A percentile compares a stretch with the other conserved stretches of the same genome.
phyloP scores from a whole-genome alignment of 2,329 filamentous ascomycete species.

The Alternaria ethzedia region DNA sequence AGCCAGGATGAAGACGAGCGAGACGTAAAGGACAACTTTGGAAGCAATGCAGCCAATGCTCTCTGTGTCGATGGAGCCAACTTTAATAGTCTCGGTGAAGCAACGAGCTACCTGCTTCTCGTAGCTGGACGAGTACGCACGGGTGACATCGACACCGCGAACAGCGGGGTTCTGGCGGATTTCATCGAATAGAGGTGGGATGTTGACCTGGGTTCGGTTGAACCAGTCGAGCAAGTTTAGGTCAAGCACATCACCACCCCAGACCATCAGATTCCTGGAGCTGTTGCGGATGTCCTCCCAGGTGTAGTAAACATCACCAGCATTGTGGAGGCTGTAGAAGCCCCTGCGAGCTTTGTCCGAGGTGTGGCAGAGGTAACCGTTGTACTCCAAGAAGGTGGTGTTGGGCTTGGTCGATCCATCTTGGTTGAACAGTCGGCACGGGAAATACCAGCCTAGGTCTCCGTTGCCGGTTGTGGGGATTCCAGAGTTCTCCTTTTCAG shows the following conservation, averaged over 20 bases:
- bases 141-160: slow-evolving; percentile 86
- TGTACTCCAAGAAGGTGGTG: slow-evolving; percentile 73
- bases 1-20: slow-evolving; percentile 86
- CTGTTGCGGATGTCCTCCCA: slow-evolving; percentile 93
- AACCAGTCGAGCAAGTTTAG: slow-evolving; percentile 90
- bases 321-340: slow-evolving; percentile 74
- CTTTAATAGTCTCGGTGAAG: slow-evolving; percentile 91
- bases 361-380: slow-evolving; percentile 90
- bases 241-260: slow-evolving; percentile 92
- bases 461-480: slow-evolving; percentile 74
- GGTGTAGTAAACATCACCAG: slow-evolving; percentile 92
- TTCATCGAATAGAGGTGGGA: slow-evolving; percentile 79
- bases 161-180: slow-evolving; percentile 75
- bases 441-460: slow-evolving; percentile 95
- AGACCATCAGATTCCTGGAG: slow-evolving; percentile 89
- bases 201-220: slow-evolving; percentile 77
- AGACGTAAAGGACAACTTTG: slow-evolving; percentile 94
- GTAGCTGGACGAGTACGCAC: slow-evolving; percentile 76
- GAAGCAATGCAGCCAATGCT: slow-evolving; percentile 97
- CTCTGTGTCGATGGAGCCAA: slow-evolving; percentile 93
- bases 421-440: slow-evolving; percentile 89
- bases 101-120: slow-evolving; percentile 88
- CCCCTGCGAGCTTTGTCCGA: slow-evolving; percentile 68
- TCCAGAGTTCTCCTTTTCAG: slow-evolving; percentile 70
- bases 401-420: slow-evolving; percentile 86